Evolutionary conservation across 2,329 filamentous ascomycete genomes (phyloP), one percentile per base, ranked within the genome.

Genomic region (Aspergillus ibericus): DNA sequence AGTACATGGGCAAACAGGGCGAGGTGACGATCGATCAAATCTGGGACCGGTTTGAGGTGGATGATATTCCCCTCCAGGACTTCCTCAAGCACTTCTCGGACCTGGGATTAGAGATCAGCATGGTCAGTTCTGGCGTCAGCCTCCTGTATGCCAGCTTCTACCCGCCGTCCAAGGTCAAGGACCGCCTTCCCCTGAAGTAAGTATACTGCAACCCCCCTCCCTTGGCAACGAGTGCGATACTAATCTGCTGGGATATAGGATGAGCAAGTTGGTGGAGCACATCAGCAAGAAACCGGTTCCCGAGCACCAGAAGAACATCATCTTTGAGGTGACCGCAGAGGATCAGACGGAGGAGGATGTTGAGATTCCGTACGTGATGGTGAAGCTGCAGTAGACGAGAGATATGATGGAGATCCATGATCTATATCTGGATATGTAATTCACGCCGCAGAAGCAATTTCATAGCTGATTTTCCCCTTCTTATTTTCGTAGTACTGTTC

Each of bases 91-190:
- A 90, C 69, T 97, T 99, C 73, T 85, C 90, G 72, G 84, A 86
- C 70, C 88, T 88, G 72, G 95, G 95, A 1, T 81, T 99, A 55
- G 87, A 81, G 18, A 88, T 98, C 56, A 90, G 87, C 60, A 98
- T 98, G 93, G 83, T 99, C 70, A 96, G 92, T 81, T 96, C 92
- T n/a, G 95, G 93, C 1, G 93, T 98, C 64, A 97, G 92, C 77
- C 80, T 99, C 70, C 81, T 99, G 47, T 99, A 97, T 70, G 93
- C 95, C 16, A 89, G 88, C 69, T 99, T 99, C 85, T 96, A 96
- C 79, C 88, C 90, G 2, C 83, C 88, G 0, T 89, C 89, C 55
- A 89, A 89, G 83, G 81, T 92, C 58, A 93, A 92, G 83, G 93
- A 97, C 63, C 85, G 93, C 63, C 82, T 92, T 70, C 80, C 79